Percentiles rank a stretch among this genome's conserved stretches.
phyloP scores from a whole-genome alignment of 1,139 yeast species.

The Waltiozyma solani region DNA sequence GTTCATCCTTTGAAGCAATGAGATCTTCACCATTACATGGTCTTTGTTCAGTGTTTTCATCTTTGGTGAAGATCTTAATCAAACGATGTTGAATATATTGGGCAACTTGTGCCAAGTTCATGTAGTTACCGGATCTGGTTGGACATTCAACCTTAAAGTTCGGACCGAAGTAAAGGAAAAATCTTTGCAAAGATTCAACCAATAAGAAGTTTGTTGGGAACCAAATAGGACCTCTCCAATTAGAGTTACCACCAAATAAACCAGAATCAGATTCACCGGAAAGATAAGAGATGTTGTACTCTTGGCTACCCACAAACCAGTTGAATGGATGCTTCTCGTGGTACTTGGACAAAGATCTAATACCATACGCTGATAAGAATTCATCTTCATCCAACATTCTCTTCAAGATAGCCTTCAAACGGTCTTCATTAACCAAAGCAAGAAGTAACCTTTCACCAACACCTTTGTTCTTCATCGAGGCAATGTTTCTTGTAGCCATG shows the following conservation, averaged over 20 bases:
- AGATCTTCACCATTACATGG: slow-evolving; percentile 72
- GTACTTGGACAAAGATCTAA: slow-evolving; percentile 80
- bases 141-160: slow-evolving; percentile 86
- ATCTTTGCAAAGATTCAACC: slow-evolving; percentile 84
- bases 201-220: slow-evolving; percentile 86
- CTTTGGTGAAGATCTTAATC: slow-evolving; percentile 76
- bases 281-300: slow-evolving; percentile 66
- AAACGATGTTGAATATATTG: slow-evolving; percentile 86
- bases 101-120: slow-evolving; percentile 88
- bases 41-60: slow-evolving; percentile 53
- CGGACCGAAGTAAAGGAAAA: slow-evolving; percentile 85
- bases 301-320: slow-evolving; percentile 77
- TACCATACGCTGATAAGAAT: slow-evolving; percentile 80
- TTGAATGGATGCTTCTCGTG: slow-evolving; percentile 83
- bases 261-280: slow-evolving; percentile 95
- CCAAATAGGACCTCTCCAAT: slow-evolving; percentile 99
- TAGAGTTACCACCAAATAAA: slow-evolving; percentile 93
- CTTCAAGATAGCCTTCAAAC: slow-evolving; percentile 66
- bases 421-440: slow-evolving; percentile 74
- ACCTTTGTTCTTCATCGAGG: slow-evolving; percentile 80
- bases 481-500: slow-evolving; percentile 81
- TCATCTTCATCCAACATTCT: slow-evolving; percentile 86
- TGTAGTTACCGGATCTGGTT: slow-evolving; percentile 68
- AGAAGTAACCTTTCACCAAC: slow-evolving; percentile 77
- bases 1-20: slow-evolving; percentile 55